Conservation (phyloP, 352 stramenopile species). For the Globisporangium viniferum region DNA sequence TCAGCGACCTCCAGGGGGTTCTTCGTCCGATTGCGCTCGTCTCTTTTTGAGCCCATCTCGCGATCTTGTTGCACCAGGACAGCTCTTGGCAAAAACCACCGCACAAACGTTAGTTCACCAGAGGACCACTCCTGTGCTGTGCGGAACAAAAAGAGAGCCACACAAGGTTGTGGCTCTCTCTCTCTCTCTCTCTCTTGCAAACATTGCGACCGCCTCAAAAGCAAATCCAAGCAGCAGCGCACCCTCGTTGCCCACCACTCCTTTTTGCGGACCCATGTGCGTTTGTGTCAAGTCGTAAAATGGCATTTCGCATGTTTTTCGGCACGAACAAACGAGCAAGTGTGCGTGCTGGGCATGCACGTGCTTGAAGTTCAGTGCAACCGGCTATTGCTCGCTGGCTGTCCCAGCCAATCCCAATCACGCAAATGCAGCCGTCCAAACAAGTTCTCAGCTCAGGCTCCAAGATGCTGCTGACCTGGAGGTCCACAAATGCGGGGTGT, state of each 20-base stretch:
- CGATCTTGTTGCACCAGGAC: neutral
- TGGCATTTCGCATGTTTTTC: conserved; percentile 5
- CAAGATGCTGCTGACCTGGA: neutral
- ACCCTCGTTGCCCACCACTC: neutral
- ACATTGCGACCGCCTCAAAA: neutral
- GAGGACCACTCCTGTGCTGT: neutral
- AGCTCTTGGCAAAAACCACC: neutral
- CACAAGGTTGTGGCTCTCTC: neutral
- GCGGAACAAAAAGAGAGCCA: neutral
- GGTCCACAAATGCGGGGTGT: neutral
- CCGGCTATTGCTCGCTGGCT: neutral
- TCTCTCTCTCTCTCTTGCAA: neutral
- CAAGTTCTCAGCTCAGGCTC: neutral
- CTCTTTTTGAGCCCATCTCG: neutral
- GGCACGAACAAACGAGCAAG: neutral
- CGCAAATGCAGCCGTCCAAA: neutral
- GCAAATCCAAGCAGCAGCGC: conserved; percentile 2
- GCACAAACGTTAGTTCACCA: neutral
- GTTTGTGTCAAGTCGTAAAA: conserved; percentile 3
- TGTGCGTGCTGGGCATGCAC: neutral
- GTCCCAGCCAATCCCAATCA: neutral
- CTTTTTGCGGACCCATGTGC: conserved; percentile 5
- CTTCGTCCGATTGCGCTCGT: conserved; percentile 1
- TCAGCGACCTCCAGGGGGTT: conserved; percentile 1
- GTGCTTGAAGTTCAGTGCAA: neutral